Base-by-base conservation (phyloP, 129 eudicot species). In the Artemisia tridentata region DNA sequence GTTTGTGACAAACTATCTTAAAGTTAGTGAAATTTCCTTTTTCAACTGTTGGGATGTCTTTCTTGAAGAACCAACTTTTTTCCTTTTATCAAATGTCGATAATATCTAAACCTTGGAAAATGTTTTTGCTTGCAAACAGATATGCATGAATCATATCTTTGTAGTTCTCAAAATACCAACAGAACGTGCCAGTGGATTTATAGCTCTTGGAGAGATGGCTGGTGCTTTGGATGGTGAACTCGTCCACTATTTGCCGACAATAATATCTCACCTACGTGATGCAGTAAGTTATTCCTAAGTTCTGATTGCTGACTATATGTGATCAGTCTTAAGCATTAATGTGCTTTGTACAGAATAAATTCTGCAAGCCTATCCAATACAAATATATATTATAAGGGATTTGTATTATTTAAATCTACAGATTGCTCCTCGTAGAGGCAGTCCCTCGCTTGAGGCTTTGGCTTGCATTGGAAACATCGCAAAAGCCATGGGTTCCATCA, bases 161-260 rank as follows among this genome's bases (percentile, higher is more conserved):
- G 92, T 92, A 58, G 98, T 93, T 81, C 95, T 93, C 46, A 89
- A 87, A 81, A 85, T 83, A 81, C 98, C 98, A n/a, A 90, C 96
- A 12, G 98, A 93, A 82, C 88, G 95, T 80, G 92, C 96, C 65
- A 93, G 98, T 81, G 98, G 98, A 63, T 93, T 93, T 76, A 87
- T 87, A 76, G 98, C 98, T 68, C 96, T 93, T 67, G 98, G 98
- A 67, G 98, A 93, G 91, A 93, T 93, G 98, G 96, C 98, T 81
- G 98, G 98, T 83, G 98, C 98, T 74, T 85, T 93, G 95, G 98
- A 93, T 54, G 98, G 98, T 61, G 96, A 93, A 84, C 88, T 93
- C 50, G 81, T 80, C 68, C 72, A 87, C 84, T 93, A 93, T 88
- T 87, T 93, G 98, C 98, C 98, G 95, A 93, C 92, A 86, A 89